Evolutionary conservation across 768 basidiomycete species (phyloP).

Genomic region (Heimioporus sp.): DNA sequence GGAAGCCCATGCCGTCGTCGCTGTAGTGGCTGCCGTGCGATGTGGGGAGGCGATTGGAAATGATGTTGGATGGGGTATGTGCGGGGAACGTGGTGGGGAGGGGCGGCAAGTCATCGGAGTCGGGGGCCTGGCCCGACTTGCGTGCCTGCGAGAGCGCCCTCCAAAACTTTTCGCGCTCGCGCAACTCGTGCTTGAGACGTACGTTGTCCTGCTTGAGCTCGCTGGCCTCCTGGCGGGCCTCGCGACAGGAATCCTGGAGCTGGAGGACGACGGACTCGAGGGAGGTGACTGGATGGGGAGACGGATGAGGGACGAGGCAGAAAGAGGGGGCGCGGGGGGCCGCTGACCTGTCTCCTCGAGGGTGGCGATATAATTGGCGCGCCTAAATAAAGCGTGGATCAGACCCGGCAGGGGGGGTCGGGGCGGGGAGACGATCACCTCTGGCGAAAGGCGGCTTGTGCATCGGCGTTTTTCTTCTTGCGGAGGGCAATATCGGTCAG

Average conservation of each 20-base stretch:
- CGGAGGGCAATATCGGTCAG: constrained; percentile 68
- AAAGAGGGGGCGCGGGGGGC: not conserved
- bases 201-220: constrained; percentile 65
- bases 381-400: constrained; percentile 31
- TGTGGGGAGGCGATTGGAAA: constrained; percentile 39
- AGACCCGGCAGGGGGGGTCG: constrained; percentile 6
- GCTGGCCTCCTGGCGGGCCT: constrained; percentile 57
- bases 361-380: constrained; percentile 85
- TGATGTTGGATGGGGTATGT: constrained; percentile 31
- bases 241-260: constrained; percentile 77
- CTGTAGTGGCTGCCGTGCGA: constrained; percentile 34
- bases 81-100: constrained; percentile 43
- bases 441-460: constrained; percentile 82
- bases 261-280: constrained; percentile 83
- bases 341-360: constrained; percentile 73
- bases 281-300: constrained; percentile 57
- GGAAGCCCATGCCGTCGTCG: constrained; percentile 48
- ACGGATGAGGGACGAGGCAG: constrained; percentile 9
- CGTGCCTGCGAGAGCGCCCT: constrained; percentile 63
- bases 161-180: constrained; percentile 77
- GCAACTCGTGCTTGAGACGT: constrained; percentile 59
- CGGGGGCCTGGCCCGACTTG: constrained; percentile 53
- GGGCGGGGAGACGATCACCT: constrained; percentile 31
- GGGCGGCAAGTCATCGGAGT: constrained; percentile 51
- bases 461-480: constrained; percentile 89